Conservation (phyloP, 768 basidiomycete species). For the Suillus plorans region DNA sequence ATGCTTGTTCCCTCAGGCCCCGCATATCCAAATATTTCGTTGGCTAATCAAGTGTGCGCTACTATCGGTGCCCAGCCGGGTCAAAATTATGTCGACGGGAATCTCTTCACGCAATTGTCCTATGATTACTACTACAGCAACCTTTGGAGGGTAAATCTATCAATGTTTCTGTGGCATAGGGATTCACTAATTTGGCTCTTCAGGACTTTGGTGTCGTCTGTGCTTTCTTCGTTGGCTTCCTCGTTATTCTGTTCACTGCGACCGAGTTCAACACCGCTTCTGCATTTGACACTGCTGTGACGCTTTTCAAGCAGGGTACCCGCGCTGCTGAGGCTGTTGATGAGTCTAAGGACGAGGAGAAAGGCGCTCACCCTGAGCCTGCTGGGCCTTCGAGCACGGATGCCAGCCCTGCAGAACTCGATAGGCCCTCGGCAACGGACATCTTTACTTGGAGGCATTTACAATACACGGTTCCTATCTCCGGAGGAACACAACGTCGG, state of each 20-base stretch:
- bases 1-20: slow-evolving; percentile 60
- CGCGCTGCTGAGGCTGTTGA: slow-evolving; percentile 19
- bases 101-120: slow-evolving; percentile 49
- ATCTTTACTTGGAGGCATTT: slow-evolving; percentile 82
- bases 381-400: background rate
- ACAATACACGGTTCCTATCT: slow-evolving; percentile 74
- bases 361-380: slow-evolving; percentile 6
- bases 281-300: slow-evolving; percentile 39
- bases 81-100: slow-evolving; percentile 57
- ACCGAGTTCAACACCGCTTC: slow-evolving; percentile 51
- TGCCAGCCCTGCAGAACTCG: background rate
- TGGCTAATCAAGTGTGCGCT: slow-evolving; percentile 78
- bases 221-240: slow-evolving; percentile 62
- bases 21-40: slow-evolving; percentile 53
- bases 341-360: slow-evolving; percentile 16
- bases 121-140: slow-evolving; percentile 43
- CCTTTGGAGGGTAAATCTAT: slow-evolving; percentile 44
- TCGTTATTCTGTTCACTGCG: slow-evolving; percentile 52
- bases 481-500: slow-evolving; percentile 50
- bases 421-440: slow-evolving; percentile 31
- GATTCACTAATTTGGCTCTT: background rate
- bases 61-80: slow-evolving; percentile 66
- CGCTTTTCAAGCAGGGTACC: slow-evolving; percentile 67
- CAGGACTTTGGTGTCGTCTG: slow-evolving; percentile 70
- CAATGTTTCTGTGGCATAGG: too few species aligned